Evolutionary conservation across 352 stramenopile species (phyloP).

Genomic region (Phytophthora colocasiae): DNA sequence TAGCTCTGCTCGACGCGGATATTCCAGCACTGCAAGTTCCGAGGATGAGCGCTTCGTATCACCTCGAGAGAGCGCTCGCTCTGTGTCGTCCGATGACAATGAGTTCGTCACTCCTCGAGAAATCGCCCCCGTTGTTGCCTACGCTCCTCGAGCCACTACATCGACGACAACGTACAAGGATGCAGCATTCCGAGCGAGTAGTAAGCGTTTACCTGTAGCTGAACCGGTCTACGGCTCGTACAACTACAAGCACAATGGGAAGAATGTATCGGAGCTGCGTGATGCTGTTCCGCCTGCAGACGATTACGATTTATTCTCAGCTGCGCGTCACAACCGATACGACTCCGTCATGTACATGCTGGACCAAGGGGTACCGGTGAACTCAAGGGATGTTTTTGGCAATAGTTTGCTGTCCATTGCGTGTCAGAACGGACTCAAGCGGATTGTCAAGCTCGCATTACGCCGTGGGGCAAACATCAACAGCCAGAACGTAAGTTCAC

Average conservation of each 20-base stretch:
- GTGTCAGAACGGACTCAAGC: conserved; percentile 93
- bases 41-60: conserved; percentile 73
- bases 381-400: conserved; percentile 77
- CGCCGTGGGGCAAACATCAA: conserved; percentile 90
- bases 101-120: conserved; percentile 67
- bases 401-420: conserved; percentile 90
- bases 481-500: conserved; percentile 69
- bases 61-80: conserved; percentile 61
- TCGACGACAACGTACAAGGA: conserved; percentile 29
- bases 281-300: conserved; percentile 28
- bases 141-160: conserved; percentile 11
- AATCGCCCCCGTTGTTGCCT: conserved; percentile 12
- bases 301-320: conserved; percentile 89
- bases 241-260: conserved; percentile 46
- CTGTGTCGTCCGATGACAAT: conserved; percentile 70
- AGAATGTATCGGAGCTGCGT: conserved; percentile 20
- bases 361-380: conserved; percentile 82
- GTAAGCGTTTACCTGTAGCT: conserved; percentile 19
- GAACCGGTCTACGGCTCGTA: conserved; percentile 25
- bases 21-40: conserved; percentile 51
- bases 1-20: conserved; percentile 61
- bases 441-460: conserved; percentile 87
- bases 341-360: conserved; percentile 89
- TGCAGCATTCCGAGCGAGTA: conserved; percentile 27
- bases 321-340: conserved; percentile 82